Evolutionary conservation across 2,329 filamentous ascomycete genomes (phyloP).

Genomic region (Sclerotinia subarctica): DNA sequence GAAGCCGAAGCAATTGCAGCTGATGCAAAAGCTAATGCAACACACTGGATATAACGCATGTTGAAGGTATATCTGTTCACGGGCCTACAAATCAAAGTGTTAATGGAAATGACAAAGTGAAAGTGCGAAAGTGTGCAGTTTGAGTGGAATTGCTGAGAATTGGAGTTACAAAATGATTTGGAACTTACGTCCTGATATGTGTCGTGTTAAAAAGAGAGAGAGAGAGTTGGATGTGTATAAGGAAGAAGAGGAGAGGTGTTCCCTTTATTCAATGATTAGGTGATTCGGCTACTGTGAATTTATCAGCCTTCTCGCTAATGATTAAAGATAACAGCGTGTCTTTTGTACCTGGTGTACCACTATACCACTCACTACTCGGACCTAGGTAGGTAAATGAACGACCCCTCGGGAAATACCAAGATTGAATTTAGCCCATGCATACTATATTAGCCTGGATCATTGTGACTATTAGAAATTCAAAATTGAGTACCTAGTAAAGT

Average conservation of each 20-base stretch:
- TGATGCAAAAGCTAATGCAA: slow-evolving; percentile 36
- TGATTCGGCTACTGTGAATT: slow-evolving; percentile 17
- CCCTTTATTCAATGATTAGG: slow-evolving; percentile 26
- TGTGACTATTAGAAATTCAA: background rate
- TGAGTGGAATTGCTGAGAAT: background rate
- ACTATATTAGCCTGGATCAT: background rate
- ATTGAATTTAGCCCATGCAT: background rate
- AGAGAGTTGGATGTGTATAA: slow-evolving; percentile 8
- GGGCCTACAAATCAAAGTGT: slow-evolving; percentile 25
- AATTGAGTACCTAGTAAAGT: background rate
- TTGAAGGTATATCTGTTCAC: slow-evolving; percentile 21
- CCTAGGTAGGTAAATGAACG: background rate
- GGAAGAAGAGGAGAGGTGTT: slow-evolving; percentile 31
- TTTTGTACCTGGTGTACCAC: too few relatives aligned
- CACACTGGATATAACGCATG: slow-evolving; percentile 37
- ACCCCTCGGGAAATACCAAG: background rate
- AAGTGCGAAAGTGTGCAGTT: background rate
- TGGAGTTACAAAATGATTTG: background rate
- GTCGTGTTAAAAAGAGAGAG: slow-evolving; percentile 12
- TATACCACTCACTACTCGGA: too few relatives aligned
- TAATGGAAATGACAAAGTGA: slow-evolving; percentile 1
- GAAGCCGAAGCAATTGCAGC: slow-evolving; percentile 63
- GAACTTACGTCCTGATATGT: slow-evolving; percentile 21
- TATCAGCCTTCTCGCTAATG: slow-evolving; percentile 21
- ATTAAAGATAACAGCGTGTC: slow-evolving; percentile 23